Percentiles rank a stretch among this genome's conserved stretches.
Conservation (phyloP, 208 protist genomes). For the Leishmania mexicana region DNA sequence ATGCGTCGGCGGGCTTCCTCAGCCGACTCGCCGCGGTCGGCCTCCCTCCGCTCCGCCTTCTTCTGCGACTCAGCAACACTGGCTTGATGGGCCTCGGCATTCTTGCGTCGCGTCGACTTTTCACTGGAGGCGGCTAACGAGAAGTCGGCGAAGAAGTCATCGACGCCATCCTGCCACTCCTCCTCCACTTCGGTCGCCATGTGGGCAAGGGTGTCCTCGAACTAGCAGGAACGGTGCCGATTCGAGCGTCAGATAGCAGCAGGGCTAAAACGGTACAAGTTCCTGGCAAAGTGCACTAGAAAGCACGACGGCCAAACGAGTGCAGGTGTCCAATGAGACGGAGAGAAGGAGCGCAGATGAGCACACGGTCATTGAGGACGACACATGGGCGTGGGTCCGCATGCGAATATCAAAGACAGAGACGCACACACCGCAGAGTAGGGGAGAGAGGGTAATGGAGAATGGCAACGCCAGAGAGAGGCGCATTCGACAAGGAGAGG, state of each 20-base stretch:
- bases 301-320: background rate
- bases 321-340: no score
- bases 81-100: conserved; percentile 39
- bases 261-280: background rate
- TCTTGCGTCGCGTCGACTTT: conserved; percentile 56
- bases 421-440: background rate
- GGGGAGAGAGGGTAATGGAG: background rate
- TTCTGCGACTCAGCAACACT: conserved; percentile 7
- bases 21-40: conserved; percentile 35
- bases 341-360: background rate
- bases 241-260: background rate
- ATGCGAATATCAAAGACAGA: background rate
- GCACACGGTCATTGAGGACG: background rate
- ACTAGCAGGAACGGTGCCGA: background rate
- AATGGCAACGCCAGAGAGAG: background rate
- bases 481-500: background rate
- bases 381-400: background rate
- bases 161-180: conserved; percentile 66
- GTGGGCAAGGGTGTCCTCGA: background rate
- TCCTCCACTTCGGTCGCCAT: conserved; percentile 31
- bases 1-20: conserved; percentile 64
- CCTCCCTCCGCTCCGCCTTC: conserved; percentile 16
- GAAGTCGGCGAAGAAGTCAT: conserved; percentile 73
- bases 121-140: conserved; percentile 18
- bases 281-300: background rate